Conservation (phyloP, 257 asterid species). For the Cruciata laevipes region DNA sequence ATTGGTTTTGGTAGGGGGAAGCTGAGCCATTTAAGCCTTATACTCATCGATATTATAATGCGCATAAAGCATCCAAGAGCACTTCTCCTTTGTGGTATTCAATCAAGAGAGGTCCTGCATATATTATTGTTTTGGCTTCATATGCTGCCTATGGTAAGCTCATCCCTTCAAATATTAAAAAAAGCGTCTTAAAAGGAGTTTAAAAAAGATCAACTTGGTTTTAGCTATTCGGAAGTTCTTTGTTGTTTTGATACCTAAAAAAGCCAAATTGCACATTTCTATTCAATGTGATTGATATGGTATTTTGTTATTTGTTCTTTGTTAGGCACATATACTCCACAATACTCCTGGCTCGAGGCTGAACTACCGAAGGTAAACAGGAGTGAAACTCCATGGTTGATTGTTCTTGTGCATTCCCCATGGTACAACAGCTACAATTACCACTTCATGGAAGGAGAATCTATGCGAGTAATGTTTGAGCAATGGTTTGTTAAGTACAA, state of each 20-base stretch:
- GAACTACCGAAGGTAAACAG: conserved; percentile 80
- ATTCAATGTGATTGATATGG: background rate
- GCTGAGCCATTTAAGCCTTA: conserved; percentile 78
- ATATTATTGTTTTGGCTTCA: conserved; percentile 79
- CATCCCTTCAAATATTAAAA: background rate
- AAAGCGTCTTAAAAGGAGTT: background rate
- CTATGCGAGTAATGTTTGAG: conserved; percentile 85
- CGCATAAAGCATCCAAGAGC: conserved; percentile 59
- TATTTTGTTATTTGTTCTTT: background rate
- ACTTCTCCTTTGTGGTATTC: conserved; percentile 87
- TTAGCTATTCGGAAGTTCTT: background rate
- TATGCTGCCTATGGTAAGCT: conserved; percentile 83
- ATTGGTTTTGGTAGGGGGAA: conserved; percentile 62
- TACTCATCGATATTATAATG: conserved; percentile 57
- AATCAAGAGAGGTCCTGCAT: conserved; percentile 84
- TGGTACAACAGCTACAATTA: conserved; percentile 87
- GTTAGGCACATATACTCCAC: conserved; percentile 82
- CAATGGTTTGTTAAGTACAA: conserved; percentile 66
- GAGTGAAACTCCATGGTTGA: conserved; percentile 83
- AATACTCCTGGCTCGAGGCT: conserved; percentile 55
- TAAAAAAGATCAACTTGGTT: no score
- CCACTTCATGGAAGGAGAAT: conserved; percentile 93
- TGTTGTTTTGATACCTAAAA: background rate
- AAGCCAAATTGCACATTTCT: background rate
- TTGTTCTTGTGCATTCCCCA: conserved; percentile 80